Conservation (phyloP, 352 stramenopile genomes). For the Phytophthora vignae region DNA sequence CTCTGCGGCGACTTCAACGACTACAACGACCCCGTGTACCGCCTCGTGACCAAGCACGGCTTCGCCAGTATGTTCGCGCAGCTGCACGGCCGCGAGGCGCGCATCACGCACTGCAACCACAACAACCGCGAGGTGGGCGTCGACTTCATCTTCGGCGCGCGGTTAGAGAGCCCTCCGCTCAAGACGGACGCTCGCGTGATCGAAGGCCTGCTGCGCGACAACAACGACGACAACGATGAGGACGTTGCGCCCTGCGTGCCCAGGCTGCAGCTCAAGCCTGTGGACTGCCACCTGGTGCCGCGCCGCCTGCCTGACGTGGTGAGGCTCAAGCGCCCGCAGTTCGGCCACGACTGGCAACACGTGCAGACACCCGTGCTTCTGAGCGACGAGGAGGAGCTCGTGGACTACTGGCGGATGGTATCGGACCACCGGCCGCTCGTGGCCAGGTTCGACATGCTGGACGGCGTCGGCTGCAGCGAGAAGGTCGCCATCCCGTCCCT, state of each 20-base stretch:
- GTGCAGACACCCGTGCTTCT: slow-evolving; percentile 55
- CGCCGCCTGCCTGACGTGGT: slow-evolving; percentile 67
- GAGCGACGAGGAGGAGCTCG: slow-evolving; percentile 62
- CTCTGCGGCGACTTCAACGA: slow-evolving; percentile 92
- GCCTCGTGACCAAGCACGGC: slow-evolving; percentile 73
- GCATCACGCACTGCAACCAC: slow-evolving; percentile 90
- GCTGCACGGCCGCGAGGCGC: slow-evolving; percentile 78
- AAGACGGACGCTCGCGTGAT: background rate
- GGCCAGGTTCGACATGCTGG: slow-evolving; percentile 63
- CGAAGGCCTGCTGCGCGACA: background rate
- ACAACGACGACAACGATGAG: slow-evolving; percentile 14
- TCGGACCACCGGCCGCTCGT: slow-evolving; percentile 82
- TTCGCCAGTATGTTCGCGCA: slow-evolving; percentile 81
- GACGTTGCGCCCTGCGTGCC: slow-evolving; percentile 6
- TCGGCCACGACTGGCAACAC: slow-evolving; percentile 72
- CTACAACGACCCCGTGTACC: slow-evolving; percentile 84
- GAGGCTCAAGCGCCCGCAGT: slow-evolving; percentile 79
- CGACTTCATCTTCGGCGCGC: slow-evolving; percentile 86
- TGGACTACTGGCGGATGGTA: slow-evolving; percentile 88
- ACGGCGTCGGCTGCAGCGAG: slow-evolving; percentile 15
- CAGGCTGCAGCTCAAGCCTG: slow-evolving; percentile 63
- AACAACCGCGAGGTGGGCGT: slow-evolving; percentile 90
- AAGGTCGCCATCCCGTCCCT: slow-evolving; percentile 13
- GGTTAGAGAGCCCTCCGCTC: slow-evolving; percentile 36
- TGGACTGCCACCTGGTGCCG: slow-evolving; percentile 68